Base-by-base conservation (phyloP, 1,284 basidiomycete genomes). In the Apiotrichum domesticum region DNA sequence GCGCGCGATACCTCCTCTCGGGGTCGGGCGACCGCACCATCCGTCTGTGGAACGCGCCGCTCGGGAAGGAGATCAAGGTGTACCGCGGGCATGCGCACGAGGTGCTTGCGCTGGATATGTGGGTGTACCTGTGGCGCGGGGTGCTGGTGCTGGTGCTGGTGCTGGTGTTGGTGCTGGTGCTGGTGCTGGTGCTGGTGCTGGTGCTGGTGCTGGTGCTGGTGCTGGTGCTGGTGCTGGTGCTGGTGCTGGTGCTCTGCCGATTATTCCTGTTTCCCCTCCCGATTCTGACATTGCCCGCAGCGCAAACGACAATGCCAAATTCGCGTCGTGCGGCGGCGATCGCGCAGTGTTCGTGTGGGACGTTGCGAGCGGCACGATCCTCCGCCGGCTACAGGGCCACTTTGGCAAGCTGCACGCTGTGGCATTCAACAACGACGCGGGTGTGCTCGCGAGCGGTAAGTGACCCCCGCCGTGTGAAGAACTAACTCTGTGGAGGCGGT, bases 271-370 rank as follows among this genome's bases (percentile, higher is more conserved):
- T 15, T 51, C 8, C 37, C 7, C 37, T 13, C 37, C 7, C 37
- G 37, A 39, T 29, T 7, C 14, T 14, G 11, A 42, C 47, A 14
- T 50, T 58, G 44, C 51, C 35, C 15, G 57, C 63, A 95, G 93
- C 45, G 84, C 92, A 29, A 85, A 88, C 61, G 94, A 98, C 76
- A 98, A 98, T 77, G 85, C 88, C 47, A 87, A 87, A 65, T 95
- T 99, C 67, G 94, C 88, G 1, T 93, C 89, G 3, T 90, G 88
- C 33, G 96, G 96, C 42, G 92, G 90, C 3, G 96, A 99, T 75
- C 85, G 90, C 63, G 85, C 85, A 46, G 87, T 97, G 0, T 94
- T 93, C 65, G 75, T 97, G 29, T 98, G 95, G 95, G 96, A 98
- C 71, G 95, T 99, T 7, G 84, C 87, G 9, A 85, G 87, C 13